Percentiles rank a stretch among this genome's conserved stretches.
Conservation (phyloP, 345 rosid genomes). For the Lenwebbia sp. region DNA sequence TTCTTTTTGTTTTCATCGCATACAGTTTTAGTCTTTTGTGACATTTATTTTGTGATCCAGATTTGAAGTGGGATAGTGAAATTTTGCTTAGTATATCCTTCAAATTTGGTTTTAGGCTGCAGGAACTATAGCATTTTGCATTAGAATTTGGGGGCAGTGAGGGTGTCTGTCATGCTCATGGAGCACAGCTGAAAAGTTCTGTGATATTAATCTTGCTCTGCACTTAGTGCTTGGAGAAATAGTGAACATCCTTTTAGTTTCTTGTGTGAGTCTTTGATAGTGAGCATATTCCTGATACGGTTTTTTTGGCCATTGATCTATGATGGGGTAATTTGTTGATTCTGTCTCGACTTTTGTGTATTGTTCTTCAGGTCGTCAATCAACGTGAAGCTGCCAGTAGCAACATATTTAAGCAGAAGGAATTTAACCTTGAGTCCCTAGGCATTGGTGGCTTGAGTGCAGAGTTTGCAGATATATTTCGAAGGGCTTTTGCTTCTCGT, state of each 20-base stretch:
- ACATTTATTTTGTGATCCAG: background rate
- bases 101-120: background rate
- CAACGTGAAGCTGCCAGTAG: conserved; percentile 99
- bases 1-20: background rate
- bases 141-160: background rate
- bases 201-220: background rate
- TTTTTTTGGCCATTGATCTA: background rate
- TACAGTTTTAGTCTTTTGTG: background rate
- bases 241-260: background rate
- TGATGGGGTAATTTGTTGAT: background rate
- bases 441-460: conserved; percentile 99
- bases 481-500: conserved; percentile 99
- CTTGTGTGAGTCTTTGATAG: background rate
- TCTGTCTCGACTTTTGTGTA: background rate
- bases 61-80: background rate
- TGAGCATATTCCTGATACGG: background rate
- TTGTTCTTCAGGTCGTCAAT: conserved; percentile 59
- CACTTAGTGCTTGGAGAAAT: background rate
- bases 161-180: background rate
- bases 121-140: background rate
- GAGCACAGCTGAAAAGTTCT: background rate
- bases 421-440: conserved; percentile 85
- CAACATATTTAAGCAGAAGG: conserved; percentile 86
- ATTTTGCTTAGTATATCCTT: background rate
- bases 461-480: conserved; percentile 97